Evolutionary conservation across 306 rosid genomes (phyloP), one percentile per base, ranked within the genome.

Genomic region (Vigna trinervia): DNA sequence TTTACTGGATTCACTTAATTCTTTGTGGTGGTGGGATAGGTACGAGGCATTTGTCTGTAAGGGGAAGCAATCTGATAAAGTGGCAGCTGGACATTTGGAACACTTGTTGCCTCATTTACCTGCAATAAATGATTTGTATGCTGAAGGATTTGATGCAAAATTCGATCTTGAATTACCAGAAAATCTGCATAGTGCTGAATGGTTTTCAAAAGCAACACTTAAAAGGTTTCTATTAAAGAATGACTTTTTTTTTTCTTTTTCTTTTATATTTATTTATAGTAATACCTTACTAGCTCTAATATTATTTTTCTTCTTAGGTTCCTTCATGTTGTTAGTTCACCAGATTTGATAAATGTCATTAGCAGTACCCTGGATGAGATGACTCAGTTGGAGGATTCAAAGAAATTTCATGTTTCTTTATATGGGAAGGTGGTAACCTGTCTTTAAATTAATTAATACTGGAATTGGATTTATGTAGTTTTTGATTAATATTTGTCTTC

Each of bases 371-470:
- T 88, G 78, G 90, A 86, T 61, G 98, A 95, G 88, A 95, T 95
- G 93, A 83, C 86, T 78, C 97, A 86, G 62, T 87, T 95, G 87
- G 96, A 92, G 86, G 97, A 92, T 64, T 81, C 97, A 46, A 95
- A 75, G 82, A 90, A 78, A 39, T 92, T 95, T 80, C 98, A 92
- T 83, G 81, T 86, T 83, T 89, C 96, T 81, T 86, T 95, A 78
- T 88, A 95, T 67, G 96, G 86, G 71, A 85, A 92, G 98, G 98
- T 95, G 83, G 80, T 85, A 64, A 60, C 58, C 23, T 72, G 71
- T 78, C 82, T 69, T 22, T 83, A 48, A 60, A 45, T 53, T 61
- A 68, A 52, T 71, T 71, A 52, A 64, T 82, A 36, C 78, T 36
- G 10, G 69, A 8, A 34, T 34, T 61, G 8, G 38, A 60, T 71